Evolutionary conservation across 805 yeast species (phyloP).

Genomic region (Monosporozyma siamensis): DNA sequence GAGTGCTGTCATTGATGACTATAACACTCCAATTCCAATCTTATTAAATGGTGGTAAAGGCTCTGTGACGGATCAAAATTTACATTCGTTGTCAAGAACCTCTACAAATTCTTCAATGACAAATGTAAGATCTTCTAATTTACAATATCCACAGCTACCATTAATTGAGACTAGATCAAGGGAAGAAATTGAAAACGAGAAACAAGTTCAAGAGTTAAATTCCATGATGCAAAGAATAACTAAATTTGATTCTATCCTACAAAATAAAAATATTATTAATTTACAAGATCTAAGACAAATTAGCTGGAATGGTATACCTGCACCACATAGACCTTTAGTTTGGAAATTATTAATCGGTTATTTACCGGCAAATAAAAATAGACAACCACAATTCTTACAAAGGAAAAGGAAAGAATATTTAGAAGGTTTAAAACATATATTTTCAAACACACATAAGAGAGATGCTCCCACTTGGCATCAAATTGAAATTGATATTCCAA

Average conservation of each 20-base stretch:
- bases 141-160: conserved; percentile 26
- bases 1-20: conserved; percentile 65
- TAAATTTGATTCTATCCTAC: conserved; percentile 57
- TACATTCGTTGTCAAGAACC: conserved; percentile 11
- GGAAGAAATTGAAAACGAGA: conserved; percentile 24
- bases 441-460: conserved; percentile 40
- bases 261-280: conserved; percentile 46
- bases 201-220: conserved; percentile 38
- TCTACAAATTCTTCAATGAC: conserved; percentile 20
- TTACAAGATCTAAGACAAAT: conserved; percentile 61
- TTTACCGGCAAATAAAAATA: conserved; percentile 71
- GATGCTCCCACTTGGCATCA: conserved; percentile 90
- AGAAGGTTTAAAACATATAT: conserved; percentile 64
- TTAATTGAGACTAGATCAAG: conserved; percentile 14
- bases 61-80: background rate
- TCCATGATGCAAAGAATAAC: conserved; percentile 52
- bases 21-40: conserved; percentile 28
- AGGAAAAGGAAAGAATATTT: conserved; percentile 80
- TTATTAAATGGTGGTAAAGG: conserved; percentile 25
- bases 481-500: conserved; percentile 85
- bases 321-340: conserved; percentile 63
- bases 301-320: conserved; percentile 93
- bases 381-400: conserved; percentile 59
- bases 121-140: conserved; percentile 5
- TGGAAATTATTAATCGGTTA: conserved; percentile 92